Evolutionary conservation across 176 grass and related monocot genomes (phyloP), one percentile per base, ranked within the genome.

Genomic region (Stipa capillata): DNA sequence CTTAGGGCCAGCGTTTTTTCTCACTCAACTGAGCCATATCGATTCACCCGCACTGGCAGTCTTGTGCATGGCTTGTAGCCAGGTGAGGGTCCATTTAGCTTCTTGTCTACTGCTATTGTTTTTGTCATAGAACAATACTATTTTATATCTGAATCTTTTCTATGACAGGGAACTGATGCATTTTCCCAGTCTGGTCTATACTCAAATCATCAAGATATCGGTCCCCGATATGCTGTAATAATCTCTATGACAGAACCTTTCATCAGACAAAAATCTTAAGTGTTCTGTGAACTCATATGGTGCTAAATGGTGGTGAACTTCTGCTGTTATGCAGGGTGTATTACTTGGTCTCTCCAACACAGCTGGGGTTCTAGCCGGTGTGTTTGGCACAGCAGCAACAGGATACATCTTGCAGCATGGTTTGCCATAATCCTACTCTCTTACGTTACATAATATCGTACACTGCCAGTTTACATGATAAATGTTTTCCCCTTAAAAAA

Each of bases 331-430:
- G 23, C 76, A 98, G 96, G 96, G 96, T 74, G 92, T 95, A 47
- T 48, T 95, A 31, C 90, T 94, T 72, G 96, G 92, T 83, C 96
- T 91, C 63, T 98, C 92, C 49, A 98, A 98, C 64, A 98, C 96
- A 1, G 96, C 92, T 41, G 96, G 96, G 40, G 92, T 98, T 81
- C 73, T 98, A 65, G 96, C 96, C 36, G 96, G 96, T 85, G 96
- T 95, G 43, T 86, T 98, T 81, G 96, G 96, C 44, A 95, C 96
- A 31, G 90, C 92, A 28, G 88, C 90, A 74, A 95, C 92, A 59
- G 92, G 96, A 83, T 98, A 95, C 86, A 98, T 98, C 47, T 84
- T 98, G 88, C 92, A 98, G 65, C 92, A 98, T 55, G 96, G 96
- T 98, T 60, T 51, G 69, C 16, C 24, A 37, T 64, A 50, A 65